These are phyloP conservation scores for Pythium vanterpoolii DNA, from an alignment of 352 stramenopile genomes.

Conservation along the genomic window DNA sequence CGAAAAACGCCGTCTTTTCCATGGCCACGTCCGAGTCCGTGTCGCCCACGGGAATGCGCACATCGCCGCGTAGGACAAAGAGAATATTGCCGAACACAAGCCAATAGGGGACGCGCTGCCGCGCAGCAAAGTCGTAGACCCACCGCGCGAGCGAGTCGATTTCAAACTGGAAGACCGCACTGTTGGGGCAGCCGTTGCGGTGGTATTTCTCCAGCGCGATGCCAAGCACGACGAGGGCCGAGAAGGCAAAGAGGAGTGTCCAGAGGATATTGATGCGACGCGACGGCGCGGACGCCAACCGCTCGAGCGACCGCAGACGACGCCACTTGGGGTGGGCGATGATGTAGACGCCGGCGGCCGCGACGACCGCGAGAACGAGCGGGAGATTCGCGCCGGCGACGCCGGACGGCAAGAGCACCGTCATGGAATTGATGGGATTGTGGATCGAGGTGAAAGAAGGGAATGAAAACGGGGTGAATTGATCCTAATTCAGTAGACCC, in stretches of 20 bases:
- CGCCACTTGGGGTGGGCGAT: constrained; percentile 47
- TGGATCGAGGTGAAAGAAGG: neutral
- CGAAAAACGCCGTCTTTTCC: constrained; percentile 51
- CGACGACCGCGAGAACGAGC: constrained; percentile 33
- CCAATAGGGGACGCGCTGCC: constrained; percentile 60
- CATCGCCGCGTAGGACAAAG: constrained; percentile 66
- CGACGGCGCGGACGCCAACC: constrained; percentile 10
- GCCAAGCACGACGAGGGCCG: constrained; percentile 37
- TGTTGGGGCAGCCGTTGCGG: constrained; percentile 56
- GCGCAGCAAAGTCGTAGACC: constrained; percentile 49
- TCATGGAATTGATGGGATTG: constrained; percentile 37
- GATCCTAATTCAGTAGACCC: constrained; percentile 10
- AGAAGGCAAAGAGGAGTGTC: constrained; percentile 32
- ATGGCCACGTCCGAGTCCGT: constrained; percentile 80
- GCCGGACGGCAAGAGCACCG: constrained; percentile 62
- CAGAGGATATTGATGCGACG: constrained; percentile 31
- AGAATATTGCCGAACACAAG: constrained; percentile 69
- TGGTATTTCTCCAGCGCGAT: constrained; percentile 62
- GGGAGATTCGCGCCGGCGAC: constrained; percentile 70
- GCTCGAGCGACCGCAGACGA: constrained; percentile 24
- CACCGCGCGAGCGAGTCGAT: constrained; percentile 66
- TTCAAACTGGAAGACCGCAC: constrained; percentile 60
- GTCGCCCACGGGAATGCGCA: constrained; percentile 64
- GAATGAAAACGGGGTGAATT: neutral
- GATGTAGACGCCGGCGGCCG: constrained; percentile 25